phyloP scores from a whole-genome alignment of 108 stramenopile genomes.

The Stephanodiscus triporus region DNA sequence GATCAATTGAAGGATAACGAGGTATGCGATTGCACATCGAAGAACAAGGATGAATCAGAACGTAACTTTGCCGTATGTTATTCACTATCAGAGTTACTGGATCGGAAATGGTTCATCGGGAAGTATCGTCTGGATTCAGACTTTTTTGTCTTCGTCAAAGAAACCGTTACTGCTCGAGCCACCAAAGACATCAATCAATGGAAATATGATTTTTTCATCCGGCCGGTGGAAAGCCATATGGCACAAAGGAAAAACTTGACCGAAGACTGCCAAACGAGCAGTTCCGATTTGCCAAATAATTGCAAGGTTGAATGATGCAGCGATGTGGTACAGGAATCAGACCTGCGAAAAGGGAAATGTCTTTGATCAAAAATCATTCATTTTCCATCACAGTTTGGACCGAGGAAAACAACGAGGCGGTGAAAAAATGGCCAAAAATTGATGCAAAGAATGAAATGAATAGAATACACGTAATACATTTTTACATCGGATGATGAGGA shows the following conservation, averaged over 20 bases:
- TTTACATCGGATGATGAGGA: too few species aligned
- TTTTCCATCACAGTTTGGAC: constrained; percentile 61
- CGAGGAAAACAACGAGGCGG: constrained; percentile 44
- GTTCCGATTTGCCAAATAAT: constrained; percentile 77
- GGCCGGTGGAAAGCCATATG: constrained; percentile 46
- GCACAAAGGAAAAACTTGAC: constrained; percentile 32
- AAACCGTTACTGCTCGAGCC: constrained; percentile 66
- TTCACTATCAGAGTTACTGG: constrained; percentile 65
- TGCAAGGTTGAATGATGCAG: constrained; percentile 71
- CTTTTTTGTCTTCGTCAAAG: constrained; percentile 72
- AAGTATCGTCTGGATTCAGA: constrained; percentile 76
- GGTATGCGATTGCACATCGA: constrained; percentile 54
- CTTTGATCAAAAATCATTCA: constrained; percentile 67
- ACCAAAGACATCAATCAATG: constrained; percentile 54
- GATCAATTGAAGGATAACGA: constrained; percentile 46
- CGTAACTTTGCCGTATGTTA: constrained; percentile 47
- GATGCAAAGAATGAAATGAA: neutral
- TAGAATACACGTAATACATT: too few species aligned
- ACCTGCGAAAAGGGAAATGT: constrained; percentile 63
- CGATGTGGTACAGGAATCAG: constrained; percentile 71
- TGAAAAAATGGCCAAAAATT: constrained; percentile 29
- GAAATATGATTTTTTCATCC: constrained; percentile 55
- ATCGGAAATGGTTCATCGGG: constrained; percentile 69
- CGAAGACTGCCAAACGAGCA: constrained; percentile 52
- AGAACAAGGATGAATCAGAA: constrained; percentile 25